phyloP scores from a whole-genome alignment of 495 filamentous ascomycete species.

The Aspergillus bertholletiae region DNA sequence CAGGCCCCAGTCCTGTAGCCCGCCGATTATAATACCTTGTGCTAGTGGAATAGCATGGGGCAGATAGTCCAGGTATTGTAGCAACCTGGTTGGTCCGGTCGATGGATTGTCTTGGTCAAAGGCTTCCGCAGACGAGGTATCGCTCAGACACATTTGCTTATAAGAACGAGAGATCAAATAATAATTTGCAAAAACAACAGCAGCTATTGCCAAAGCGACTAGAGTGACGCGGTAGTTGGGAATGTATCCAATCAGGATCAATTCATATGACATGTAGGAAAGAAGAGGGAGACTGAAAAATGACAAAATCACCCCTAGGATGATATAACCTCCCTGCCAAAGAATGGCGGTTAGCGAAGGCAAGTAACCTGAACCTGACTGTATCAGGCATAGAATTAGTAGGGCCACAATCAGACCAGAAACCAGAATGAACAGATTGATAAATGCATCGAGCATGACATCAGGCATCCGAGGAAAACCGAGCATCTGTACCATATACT shows the following conservation, averaged over 20 bases:
- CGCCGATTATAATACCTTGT: conserved; percentile 2
- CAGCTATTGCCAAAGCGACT: neutral
- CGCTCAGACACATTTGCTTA: neutral
- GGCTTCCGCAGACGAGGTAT: neutral
- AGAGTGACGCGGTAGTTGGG: neutral
- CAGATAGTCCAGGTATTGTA: neutral
- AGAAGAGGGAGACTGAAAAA: neutral
- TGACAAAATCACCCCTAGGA: neutral
- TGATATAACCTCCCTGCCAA: neutral
- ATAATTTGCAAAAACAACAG: neutral
- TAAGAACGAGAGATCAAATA: neutral
- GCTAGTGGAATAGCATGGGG: neutral
- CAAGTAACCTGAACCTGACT: neutral
- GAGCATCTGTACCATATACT: conserved; percentile 2
- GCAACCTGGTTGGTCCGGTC: neutral
- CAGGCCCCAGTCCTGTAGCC: neutral
- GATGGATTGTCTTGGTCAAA: neutral
- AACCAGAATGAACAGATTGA: neutral
- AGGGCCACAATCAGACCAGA: neutral
- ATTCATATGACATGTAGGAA: neutral
- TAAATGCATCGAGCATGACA: neutral
- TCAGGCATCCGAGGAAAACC: neutral
- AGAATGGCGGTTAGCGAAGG: neutral
- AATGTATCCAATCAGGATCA: neutral
- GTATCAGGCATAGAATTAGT: neutral